Evolutionary conservation across 2,329 filamentous ascomycete species (phyloP), one percentile per base, ranked within the genome.

Genomic region (Xylaria arbuscula): DNA sequence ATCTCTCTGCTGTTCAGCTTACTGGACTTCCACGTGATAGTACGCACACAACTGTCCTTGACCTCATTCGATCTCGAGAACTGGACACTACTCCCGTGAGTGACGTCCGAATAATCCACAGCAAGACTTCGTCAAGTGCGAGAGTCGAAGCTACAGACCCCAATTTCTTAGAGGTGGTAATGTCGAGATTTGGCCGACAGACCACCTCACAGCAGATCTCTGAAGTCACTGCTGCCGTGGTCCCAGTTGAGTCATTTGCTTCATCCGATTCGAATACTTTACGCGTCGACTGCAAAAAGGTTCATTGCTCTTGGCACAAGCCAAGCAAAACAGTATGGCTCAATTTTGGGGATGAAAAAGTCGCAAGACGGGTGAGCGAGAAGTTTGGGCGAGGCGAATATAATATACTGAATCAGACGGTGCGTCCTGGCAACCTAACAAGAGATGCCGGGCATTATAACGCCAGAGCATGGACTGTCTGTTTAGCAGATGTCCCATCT

Each of bases 281-380:
- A 3, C 75, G 75, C 0, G 76, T 81, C 0, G 79, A 82, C 19
- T 77, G 75, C 50, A 78, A 73, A 55, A 78, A 78, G 50, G 74
- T 83, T 0, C 73, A 77, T 36, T 76, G 75, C 36, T 81, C 80
- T 9, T 83, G 81, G 81, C 76, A 80, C 62, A 76, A 76, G 22
- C 70, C 80, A 9, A 71, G 51, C 6, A 74, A 67, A 13, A 74
- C 70, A 0, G 78, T 64, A 0, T 78, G 70, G 70, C 69, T 82
- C 3, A 76, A 73, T 22, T 82, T 80, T 62, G 67, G 60, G 3
- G 64, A 17, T 19, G 40, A 42, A 2, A 47, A 42, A 0, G 56
- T 73, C 2, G 79, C 78, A 0, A 17, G 32, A 15, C 72, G 64
- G 2, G 74, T 78, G 0, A 17, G 58, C 2, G 38, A 60, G 3